Evolutionary conservation across 1,139 yeast genomes (phyloP).

Genomic region (Diutina sp.): DNA sequence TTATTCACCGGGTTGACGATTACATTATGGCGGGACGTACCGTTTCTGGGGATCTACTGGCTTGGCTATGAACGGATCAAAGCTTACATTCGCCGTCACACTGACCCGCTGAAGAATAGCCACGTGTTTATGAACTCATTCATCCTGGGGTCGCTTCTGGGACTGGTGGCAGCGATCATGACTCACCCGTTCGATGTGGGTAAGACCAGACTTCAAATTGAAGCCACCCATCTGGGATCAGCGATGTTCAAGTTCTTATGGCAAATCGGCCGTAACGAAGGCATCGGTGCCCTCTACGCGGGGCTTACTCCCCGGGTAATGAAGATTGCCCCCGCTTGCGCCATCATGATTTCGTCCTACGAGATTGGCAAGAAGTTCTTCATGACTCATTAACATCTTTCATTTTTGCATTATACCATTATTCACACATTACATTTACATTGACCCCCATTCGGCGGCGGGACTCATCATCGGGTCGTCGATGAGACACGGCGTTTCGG

Average conservation of each 20-base stretch:
- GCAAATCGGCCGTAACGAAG: slow-evolving; percentile 58
- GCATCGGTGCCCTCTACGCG: slow-evolving; percentile 63
- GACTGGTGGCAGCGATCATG: slow-evolving; percentile 69
- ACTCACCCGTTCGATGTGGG: slow-evolving; percentile 98
- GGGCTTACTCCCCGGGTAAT: slow-evolving; percentile 79
- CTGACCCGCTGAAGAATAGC: slow-evolving; percentile 24
- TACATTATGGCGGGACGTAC: slow-evolving; percentile 95
- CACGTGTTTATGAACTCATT: slow-evolving; percentile 63
- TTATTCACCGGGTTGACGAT: slow-evolving; percentile 77
- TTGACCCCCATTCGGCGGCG: background rate
- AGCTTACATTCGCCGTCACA: slow-evolving; percentile 11
- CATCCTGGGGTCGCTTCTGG: slow-evolving; percentile 74
- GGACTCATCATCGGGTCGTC: background rate
- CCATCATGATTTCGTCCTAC: slow-evolving; percentile 94
- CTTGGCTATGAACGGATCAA: slow-evolving; percentile 53
- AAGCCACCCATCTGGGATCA: slow-evolving; percentile 5
- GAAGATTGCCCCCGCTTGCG: slow-evolving; percentile 95
- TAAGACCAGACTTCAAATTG: slow-evolving; percentile 80
- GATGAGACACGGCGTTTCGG: background rate
- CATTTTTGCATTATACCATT: background rate
- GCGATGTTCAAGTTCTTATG: slow-evolving; percentile 53
- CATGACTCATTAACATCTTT: slow-evolving; percentile 6
- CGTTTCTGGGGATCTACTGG: slow-evolving; percentile 95
- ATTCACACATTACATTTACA: background rate
- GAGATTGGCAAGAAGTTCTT: slow-evolving; percentile 74